These are phyloP conservation scores for Monosporozyma solicola DNA, from an alignment of 805 yeast genomes.

Conservation along the genomic window DNA sequence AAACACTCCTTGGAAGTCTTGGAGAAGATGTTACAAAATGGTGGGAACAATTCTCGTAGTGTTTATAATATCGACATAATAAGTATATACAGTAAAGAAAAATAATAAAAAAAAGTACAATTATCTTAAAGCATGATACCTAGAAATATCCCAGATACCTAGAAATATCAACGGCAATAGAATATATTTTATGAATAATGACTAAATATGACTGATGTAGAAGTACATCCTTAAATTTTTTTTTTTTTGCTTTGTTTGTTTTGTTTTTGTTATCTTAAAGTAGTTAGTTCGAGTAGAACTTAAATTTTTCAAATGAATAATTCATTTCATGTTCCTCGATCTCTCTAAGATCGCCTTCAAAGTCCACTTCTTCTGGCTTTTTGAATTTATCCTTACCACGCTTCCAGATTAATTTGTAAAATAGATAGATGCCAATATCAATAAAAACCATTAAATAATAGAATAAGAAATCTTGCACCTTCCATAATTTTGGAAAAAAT, in stretches of 20 bases:
- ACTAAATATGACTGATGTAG: neutral
- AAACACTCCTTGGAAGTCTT: conserved; percentile 13
- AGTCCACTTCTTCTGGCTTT: conserved; percentile 42
- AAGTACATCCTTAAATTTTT: neutral
- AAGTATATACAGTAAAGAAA: neutral
- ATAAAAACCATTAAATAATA: conserved; percentile 65
- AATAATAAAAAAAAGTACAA: neutral
- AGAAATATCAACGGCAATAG: neutral
- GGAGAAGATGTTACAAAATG: conserved; percentile 19
- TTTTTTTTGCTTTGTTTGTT: neutral
- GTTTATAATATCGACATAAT: neutral
- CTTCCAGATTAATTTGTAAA: conserved; percentile 40
- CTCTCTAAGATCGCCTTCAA: conserved; percentile 45
- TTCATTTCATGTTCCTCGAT: conserved; percentile 48
- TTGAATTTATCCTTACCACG: conserved; percentile 39
- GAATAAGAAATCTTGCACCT: conserved; percentile 51
- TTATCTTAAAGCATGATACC: neutral
- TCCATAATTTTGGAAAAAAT: conserved; percentile 61
- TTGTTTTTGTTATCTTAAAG: neutral
- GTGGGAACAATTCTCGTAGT: conserved; percentile 12
- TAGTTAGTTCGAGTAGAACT: conserved; percentile 7
- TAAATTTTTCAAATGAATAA: conserved; percentile 16
- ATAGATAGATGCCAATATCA: conserved; percentile 37
- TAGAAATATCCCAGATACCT: neutral
- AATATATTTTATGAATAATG: neutral